Evolutionary conservation across 176 grass and related monocot species (phyloP).

Genomic region (Elymus sibiricus): DNA sequence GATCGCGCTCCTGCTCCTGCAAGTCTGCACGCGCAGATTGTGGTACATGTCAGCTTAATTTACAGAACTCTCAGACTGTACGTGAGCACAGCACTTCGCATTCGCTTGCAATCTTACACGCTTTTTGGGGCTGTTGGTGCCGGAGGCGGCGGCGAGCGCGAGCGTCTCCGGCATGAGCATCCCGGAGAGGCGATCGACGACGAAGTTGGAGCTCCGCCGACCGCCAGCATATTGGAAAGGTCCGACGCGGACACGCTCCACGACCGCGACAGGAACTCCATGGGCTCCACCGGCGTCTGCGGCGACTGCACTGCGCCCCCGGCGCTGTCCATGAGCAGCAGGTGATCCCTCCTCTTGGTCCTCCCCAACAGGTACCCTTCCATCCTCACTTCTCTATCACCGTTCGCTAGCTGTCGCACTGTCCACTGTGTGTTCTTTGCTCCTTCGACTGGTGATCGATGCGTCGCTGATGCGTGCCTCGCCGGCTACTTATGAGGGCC

Average conservation of each 20-base stretch:
- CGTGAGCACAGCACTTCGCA: neutral
- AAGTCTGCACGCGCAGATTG: conserved; percentile 32
- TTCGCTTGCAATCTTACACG: conserved; percentile 33
- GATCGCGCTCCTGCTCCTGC: conserved; percentile 43
- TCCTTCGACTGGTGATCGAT: neutral
- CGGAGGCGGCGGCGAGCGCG: conserved; percentile 42
- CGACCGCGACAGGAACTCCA: conserved; percentile 72
- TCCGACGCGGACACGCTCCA: conserved; percentile 68
- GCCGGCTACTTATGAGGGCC: conserved; percentile 18
- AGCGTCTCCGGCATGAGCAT: conserved; percentile 60
- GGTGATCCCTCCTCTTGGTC: conserved; percentile 49
- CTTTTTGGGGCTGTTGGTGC: conserved; percentile 40
- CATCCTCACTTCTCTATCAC: neutral
- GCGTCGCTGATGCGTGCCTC: neutral
- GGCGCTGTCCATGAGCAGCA: conserved; percentile 47
- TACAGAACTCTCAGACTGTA: neutral
- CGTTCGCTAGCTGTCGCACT: neutral
- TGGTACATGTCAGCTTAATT: neutral
- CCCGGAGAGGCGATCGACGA: conserved; percentile 59
- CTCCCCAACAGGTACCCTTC: conserved; percentile 41
- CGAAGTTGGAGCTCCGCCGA: conserved; percentile 59
- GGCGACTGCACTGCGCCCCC: conserved; percentile 15
- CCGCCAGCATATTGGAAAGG: conserved; percentile 51
- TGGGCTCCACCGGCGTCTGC: conserved; percentile 59
- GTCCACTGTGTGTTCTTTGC: neutral